Evolutionary conservation across 1,284 basidiomycete genomes (phyloP).

Genomic region (Bondarzewia mesenterica): DNA sequence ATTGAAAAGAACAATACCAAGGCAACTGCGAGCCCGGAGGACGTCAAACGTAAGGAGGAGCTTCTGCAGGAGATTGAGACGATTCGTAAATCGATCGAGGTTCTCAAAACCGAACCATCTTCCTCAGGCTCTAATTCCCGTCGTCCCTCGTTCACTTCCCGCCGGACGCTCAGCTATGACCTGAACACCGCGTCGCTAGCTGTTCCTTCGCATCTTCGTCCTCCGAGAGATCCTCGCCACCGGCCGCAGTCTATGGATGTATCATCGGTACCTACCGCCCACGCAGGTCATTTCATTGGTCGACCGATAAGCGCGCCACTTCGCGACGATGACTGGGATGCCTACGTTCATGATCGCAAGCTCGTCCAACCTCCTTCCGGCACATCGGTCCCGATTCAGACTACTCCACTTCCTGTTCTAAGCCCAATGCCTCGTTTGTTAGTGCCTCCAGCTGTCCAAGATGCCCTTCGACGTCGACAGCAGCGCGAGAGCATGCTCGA

Average conservation of each 20-base stretch:
- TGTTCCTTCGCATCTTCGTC: constrained; percentile 48
- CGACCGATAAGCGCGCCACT: constrained; percentile 67
- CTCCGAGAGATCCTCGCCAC: constrained; percentile 61
- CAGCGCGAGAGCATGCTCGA: constrained; percentile 47
- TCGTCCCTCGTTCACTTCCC: constrained; percentile 57
- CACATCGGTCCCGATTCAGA: constrained; percentile 61
- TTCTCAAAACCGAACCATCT: constrained; percentile 60
- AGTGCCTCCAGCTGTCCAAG: constrained; percentile 62
- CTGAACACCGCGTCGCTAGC: constrained; percentile 39
- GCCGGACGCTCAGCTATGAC: constrained; percentile 60
- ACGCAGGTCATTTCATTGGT: constrained; percentile 42
- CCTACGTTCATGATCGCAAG: constrained; percentile 72
- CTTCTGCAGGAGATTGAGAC: constrained; percentile 69
- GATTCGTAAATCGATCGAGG: constrained; percentile 70
- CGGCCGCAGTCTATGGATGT: constrained; percentile 66
- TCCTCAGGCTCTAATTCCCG: constrained; percentile 52
- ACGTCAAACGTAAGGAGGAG: constrained; percentile 58
- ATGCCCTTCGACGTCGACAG: constrained; percentile 62
- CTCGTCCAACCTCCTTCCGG: constrained; percentile 76
- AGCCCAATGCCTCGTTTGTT: constrained; percentile 36
- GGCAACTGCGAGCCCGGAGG: constrained; percentile 41
- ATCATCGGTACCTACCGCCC: constrained; percentile 33
- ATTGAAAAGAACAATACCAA: constrained; percentile 29
- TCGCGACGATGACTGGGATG: constrained; percentile 66
- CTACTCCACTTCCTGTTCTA: constrained; percentile 32